Evolutionary conservation across 139 green algal species (phyloP).

Genomic region (Coccomyxa sp.): DNA sequence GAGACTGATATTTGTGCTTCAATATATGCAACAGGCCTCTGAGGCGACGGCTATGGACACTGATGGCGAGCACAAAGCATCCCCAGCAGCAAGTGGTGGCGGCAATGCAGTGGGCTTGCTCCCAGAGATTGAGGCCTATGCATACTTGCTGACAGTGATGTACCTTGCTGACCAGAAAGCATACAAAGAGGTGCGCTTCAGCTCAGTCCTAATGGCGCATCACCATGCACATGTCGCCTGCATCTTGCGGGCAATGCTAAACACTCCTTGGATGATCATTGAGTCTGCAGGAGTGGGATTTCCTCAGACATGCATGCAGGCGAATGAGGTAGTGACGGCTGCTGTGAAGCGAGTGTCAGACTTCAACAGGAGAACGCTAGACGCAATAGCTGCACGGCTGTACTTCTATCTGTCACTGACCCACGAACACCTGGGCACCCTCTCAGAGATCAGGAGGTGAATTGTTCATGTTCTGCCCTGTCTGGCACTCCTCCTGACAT

Average conservation of each 20-base stretch:
- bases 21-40: not conserved
- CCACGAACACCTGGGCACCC: conserved; percentile 65
- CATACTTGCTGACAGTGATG: conserved; percentile 74
- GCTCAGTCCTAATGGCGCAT: not conserved
- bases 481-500: not conserved
- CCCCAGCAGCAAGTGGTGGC: not conserved
- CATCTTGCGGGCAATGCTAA: not conserved
- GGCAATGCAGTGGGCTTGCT: conserved; percentile 26
- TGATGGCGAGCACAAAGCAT: conserved; percentile 16
- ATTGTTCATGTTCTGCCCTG: not conserved
- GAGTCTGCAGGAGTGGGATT: not conserved
- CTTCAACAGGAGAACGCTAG: conserved; percentile 91
- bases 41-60: conserved; percentile 42
- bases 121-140: conserved; percentile 86
- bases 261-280: not conserved
- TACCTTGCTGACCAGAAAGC: conserved; percentile 74
- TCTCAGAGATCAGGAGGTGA: conserved; percentile 71
- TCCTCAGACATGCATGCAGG: conserved; percentile 40
- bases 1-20: not conserved
- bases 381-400: conserved; percentile 82
- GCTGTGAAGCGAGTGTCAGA: conserved; percentile 50
- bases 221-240: not conserved
- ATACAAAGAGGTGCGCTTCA: conserved; percentile 49
- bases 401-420: conserved; percentile 86
- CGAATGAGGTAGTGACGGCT: conserved; percentile 39